Conservation (phyloP, 768 basidiomycete genomes). For the Rossbeevera mucosa region DNA sequence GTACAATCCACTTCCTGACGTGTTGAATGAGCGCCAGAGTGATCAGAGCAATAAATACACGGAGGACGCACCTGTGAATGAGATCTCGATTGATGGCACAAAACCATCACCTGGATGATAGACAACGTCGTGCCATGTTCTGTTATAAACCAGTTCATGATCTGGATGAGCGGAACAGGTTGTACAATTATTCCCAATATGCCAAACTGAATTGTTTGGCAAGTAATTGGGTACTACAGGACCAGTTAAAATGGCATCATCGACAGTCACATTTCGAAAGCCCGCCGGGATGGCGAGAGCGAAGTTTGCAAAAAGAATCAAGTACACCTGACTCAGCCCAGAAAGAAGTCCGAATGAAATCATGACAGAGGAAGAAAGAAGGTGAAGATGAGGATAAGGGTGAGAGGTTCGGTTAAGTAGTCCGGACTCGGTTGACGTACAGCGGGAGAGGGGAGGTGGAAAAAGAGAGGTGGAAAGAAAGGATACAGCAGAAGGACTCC, state of each 20-base stretch:
- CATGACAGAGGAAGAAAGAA: background rate
- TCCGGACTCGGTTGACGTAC: too few relatives aligned
- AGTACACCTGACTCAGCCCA: background rate
- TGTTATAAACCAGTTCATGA: background rate
- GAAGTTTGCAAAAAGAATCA: background rate
- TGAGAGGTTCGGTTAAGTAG: background rate
- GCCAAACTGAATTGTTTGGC: slow-evolving; percentile 5
- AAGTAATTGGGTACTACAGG: slow-evolving; percentile 4
- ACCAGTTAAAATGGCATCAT: slow-evolving; percentile 13
- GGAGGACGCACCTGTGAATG: slow-evolving; percentile 8
- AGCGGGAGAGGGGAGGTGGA: too few relatives aligned
- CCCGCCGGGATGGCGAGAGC: background rate
- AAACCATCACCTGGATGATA: background rate
- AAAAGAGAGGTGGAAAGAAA: too few relatives aligned
- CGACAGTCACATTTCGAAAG: slow-evolving; percentile 15
- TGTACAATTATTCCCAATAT: slow-evolving; percentile 3
- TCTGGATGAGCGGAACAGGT: background rate
- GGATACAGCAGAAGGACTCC: too few relatives aligned
- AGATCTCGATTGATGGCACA: slow-evolving; percentile 1
- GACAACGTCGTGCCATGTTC: slow-evolving; percentile 19
- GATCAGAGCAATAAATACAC: background rate
- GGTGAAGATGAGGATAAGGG: background rate
- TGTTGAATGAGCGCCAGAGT: background rate
- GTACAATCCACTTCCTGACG: slow-evolving; percentile 12
- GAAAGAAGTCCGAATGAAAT: background rate